Evolutionary conservation across 2,329 filamentous ascomycete genomes (phyloP), one percentile per base, ranked within the genome.

Genomic region (Neobulgaria alba): DNA sequence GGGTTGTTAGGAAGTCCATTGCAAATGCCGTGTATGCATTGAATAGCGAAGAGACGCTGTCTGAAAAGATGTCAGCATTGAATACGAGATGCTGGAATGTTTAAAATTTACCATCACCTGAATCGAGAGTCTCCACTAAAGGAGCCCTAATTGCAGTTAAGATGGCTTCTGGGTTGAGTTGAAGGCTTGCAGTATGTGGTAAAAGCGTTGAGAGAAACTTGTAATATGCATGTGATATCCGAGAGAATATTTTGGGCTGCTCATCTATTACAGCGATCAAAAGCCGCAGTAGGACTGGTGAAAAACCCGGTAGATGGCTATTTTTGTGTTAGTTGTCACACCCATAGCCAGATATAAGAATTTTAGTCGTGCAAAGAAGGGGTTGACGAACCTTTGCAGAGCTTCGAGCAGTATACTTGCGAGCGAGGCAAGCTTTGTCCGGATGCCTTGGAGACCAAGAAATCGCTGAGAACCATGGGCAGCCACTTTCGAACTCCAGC

Each of bases 381-480:
- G n/a, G n/a, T n/a, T n/a, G 16, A 50, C 53, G 29, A 50, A 59
- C 57, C 19, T 39, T 47, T 55, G 46, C 16, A 60, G 46, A 39
- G 52, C 52, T 18, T 48, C 38, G 2, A 59, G 41, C 33, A 48
- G 49, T 18, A 54, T 41, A 14, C 38, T 44, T 31, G 52, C 50
- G n/a, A 59, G 36, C 34, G 39, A 47, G 8, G 41, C 16, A 23
- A 58, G 48, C 18, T 39, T 45, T 29, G 47, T 42, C 29, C 51
- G 53, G 36, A 53, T 45, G 34, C 51, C 46, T 36, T 37, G 36
- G 37, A 39, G 34, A 21, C 39, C 19, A 10, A 57, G 51, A 47
- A 71, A 64, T 14, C 56, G 51, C 9, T 54, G 39, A 33, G 67
- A 60, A 17, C 60, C 54, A n/a, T 57, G 57, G 9, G 21, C n/a